Conservation (phyloP, 2,329 filamentous ascomycete genomes). For the Claviceps cyperi region DNA sequence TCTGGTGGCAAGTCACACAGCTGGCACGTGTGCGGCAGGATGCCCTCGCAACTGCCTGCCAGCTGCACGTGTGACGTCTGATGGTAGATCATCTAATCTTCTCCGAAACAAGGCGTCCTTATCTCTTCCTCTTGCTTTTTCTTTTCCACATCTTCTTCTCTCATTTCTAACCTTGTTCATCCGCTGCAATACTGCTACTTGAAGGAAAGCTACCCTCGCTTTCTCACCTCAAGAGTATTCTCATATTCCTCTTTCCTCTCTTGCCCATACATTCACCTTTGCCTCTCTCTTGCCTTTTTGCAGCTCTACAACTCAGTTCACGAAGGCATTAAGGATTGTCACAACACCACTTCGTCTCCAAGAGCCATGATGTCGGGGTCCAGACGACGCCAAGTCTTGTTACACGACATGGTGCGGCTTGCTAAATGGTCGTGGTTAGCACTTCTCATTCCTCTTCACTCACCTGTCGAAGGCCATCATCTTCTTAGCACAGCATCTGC, state of each 20-base stretch:
- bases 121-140: conserved; percentile 3
- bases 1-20: conserved; percentile 1
- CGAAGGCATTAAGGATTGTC: not conserved
- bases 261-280: not conserved
- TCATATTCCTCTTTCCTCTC: not conserved
- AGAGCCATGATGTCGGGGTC: conserved; percentile 4
- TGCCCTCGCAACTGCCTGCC: conserved; percentile 4
- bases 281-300: not conserved
- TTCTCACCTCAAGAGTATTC: not conserved
- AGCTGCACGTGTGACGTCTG: not conserved
- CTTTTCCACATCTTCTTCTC: not conserved
- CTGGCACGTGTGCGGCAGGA: conserved; percentile 2
- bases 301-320: not conserved
- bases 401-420: conserved; percentile 2
- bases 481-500: conserved; percentile 5
- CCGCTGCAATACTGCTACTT: not conserved
- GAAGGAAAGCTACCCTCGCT: not conserved
- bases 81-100: not conserved
- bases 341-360: conserved; percentile 5
- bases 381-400: not conserved
- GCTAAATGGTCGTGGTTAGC: conserved; percentile 4
- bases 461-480: conserved; percentile 8
- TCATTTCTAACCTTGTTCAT: conserved; percentile 1
- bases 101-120: not conserved
- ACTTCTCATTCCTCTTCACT: conserved; percentile 2